Evolutionary conservation across 2,329 filamentous ascomycete genomes (phyloP).

Genomic region (Venturiaceae sp.): DNA sequence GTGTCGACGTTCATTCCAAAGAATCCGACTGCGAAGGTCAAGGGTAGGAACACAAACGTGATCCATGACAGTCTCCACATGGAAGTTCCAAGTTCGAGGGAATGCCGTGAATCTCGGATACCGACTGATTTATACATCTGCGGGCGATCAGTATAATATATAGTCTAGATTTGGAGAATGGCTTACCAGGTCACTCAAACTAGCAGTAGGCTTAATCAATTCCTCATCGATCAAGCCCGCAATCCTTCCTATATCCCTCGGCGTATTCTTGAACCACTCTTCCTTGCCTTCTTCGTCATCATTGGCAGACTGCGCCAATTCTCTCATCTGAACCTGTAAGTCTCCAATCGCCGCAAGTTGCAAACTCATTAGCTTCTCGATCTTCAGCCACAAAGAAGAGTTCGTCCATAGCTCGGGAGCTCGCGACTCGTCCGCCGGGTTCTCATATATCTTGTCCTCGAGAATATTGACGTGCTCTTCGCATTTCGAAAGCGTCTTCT

Average conservation of each 20-base stretch:
- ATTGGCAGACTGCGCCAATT: conserved; percentile 21
- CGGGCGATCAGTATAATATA: not conserved
- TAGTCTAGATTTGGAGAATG: not conserved
- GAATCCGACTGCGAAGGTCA: conserved; percentile 40
- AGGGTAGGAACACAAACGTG: conserved; percentile 64
- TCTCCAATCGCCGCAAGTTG: conserved; percentile 39
- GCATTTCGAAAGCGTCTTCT: conserved; percentile 33
- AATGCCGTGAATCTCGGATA: conserved; percentile 41
- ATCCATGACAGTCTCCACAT: conserved; percentile 54
- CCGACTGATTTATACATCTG: conserved; percentile 44
- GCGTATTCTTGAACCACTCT: conserved; percentile 30
- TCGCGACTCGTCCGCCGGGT: conserved; percentile 41
- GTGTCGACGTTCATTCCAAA: conserved; percentile 44
- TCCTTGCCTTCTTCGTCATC: conserved; percentile 21
- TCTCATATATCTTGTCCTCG: conserved; percentile 43
- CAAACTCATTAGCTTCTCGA: conserved; percentile 41
- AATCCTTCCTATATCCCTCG: conserved; percentile 35
- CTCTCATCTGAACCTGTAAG: conserved; percentile 31
- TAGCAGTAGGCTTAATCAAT: conserved; percentile 39
- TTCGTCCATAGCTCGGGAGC: conserved; percentile 44
- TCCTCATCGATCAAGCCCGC: conserved; percentile 39
- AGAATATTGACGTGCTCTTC: conserved; percentile 41
- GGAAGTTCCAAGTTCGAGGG: conserved; percentile 36
- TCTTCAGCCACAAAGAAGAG: conserved; percentile 40
- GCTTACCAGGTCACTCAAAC: conserved; percentile 31